phyloP scores from a whole-genome alignment of 2,329 filamentous ascomycete species.

The Trichophyton verrucosum region DNA sequence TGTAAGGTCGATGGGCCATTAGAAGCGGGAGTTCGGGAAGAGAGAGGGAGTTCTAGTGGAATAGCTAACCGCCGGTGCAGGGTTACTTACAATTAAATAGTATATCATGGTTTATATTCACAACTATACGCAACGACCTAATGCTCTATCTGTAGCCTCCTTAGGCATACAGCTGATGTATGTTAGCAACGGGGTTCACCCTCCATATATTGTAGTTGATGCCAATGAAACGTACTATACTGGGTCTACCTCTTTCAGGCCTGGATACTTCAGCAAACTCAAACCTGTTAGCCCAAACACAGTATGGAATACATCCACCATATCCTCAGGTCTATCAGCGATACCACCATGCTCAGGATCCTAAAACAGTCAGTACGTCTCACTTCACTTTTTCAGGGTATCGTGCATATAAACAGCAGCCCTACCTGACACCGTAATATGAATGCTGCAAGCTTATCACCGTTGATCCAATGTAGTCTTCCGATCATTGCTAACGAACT shows the following conservation, averaged over 20 bases:
- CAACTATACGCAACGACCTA: conserved; percentile 25
- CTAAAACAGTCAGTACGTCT: conserved; percentile 20
- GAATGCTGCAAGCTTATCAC: conserved; percentile 62
- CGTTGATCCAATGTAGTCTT: conserved; percentile 85
- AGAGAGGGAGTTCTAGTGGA: conserved; percentile 8
- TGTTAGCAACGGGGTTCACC: conserved; percentile 3
- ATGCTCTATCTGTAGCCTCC: conserved; percentile 49
- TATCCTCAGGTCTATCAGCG: conserved; percentile 79
- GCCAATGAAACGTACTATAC: conserved; percentile 51
- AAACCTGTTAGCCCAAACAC: conserved; percentile 78
- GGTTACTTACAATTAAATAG: neutral
- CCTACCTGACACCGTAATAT: conserved; percentile 70
- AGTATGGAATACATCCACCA: conserved; percentile 97
- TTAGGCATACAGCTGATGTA: conserved; percentile 55
- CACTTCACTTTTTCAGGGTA: neutral
- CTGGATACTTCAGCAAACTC: conserved; percentile 67
- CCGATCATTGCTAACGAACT: conserved; percentile 84
- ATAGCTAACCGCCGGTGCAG: neutral
- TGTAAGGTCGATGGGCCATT: conserved; percentile 48
- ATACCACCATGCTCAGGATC: conserved; percentile 75
- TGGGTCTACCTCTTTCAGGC: conserved; percentile 69
- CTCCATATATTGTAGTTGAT: neutral
- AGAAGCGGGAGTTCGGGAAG: conserved; percentile 48
- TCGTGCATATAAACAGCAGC: neutral
- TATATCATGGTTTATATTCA: neutral